Evolutionary conservation across 805 yeast genomes (phyloP).

Genomic region (Saccharomyces paradoxus): DNA sequence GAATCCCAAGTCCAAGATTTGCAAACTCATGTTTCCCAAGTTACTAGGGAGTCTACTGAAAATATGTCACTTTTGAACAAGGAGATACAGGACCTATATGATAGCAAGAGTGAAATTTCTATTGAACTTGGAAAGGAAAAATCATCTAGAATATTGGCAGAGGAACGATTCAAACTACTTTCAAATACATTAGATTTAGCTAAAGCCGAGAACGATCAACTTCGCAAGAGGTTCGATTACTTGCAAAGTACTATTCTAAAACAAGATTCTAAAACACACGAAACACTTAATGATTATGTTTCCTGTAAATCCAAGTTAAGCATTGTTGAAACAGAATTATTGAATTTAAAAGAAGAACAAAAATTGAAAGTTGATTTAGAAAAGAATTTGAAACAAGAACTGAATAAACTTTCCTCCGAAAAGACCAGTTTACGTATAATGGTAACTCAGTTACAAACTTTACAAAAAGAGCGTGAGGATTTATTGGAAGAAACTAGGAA

Average conservation of each 20-base stretch:
- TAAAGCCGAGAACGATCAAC: constrained; percentile 39
- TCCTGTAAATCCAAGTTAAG: constrained; percentile 42
- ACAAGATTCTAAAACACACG: constrained; percentile 44
- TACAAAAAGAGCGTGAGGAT: constrained; percentile 53
- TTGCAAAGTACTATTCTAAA: constrained; percentile 37
- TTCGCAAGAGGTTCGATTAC: constrained; percentile 33
- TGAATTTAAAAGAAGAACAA: constrained; percentile 48
- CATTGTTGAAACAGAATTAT: constrained; percentile 37
- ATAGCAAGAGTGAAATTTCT: constrained; percentile 40
- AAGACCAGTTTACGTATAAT: constrained; percentile 48
- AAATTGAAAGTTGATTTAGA: constrained; percentile 42
- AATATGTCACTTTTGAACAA: constrained; percentile 44
- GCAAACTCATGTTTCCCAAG: constrained; percentile 15
- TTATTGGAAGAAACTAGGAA: constrained; percentile 42
- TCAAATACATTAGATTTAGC: constrained; percentile 35
- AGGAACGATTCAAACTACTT: constrained; percentile 41
- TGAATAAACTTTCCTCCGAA: constrained; percentile 47
- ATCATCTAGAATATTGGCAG: constrained; percentile 45
- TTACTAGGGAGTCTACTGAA: constrained; percentile 32
- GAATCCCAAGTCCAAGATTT: constrained; percentile 20
- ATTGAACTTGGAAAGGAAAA: constrained; percentile 45
- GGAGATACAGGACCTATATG: constrained; percentile 34
- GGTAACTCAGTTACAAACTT: constrained; percentile 50
- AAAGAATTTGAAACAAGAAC: constrained; percentile 44
- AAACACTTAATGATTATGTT: constrained; percentile 46